phyloP scores from a whole-genome alignment of 306 rosid species.

The Boehmeria nivea region DNA sequence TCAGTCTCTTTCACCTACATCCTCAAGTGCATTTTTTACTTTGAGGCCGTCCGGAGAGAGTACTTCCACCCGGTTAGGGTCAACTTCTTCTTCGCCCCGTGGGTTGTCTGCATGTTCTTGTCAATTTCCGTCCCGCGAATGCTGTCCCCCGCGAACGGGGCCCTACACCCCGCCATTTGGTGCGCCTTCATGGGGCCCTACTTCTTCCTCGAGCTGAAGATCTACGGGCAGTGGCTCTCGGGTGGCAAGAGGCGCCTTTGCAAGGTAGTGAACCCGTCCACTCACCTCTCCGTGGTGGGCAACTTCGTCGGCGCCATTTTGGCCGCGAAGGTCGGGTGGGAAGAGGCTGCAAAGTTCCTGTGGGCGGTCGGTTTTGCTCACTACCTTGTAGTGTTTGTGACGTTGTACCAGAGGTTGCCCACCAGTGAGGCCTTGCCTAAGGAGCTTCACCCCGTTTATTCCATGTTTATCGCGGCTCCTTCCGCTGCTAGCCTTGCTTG shows the following conservation, averaged over 20 bases:
- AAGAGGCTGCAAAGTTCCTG: slow-evolving; percentile 72
- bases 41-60: slow-evolving; percentile 82
- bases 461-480: slow-evolving; percentile 89
- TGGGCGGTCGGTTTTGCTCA: slow-evolving; percentile 91
- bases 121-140: slow-evolving; percentile 49
- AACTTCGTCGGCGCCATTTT: slow-evolving; percentile 83
- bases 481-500: slow-evolving; percentile 82
- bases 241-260: slow-evolving; percentile 76
- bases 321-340: slow-evolving; percentile 74
- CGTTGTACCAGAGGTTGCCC: slow-evolving; percentile 82
- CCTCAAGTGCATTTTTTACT: slow-evolving; percentile 77
- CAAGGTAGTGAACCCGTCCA: slow-evolving; percentile 72
- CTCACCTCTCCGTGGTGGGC: slow-evolving; percentile 79
- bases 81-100: slow-evolving; percentile 87
- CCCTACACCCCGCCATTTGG: slow-evolving; percentile 70
- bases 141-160: slow-evolving; percentile 21
- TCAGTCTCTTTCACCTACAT: slow-evolving; percentile 51
- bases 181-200: slow-evolving; percentile 67
- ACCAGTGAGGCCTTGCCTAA: slow-evolving; percentile 78
- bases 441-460: slow-evolving; percentile 86
- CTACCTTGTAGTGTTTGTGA: slow-evolving; percentile 73
- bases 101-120: slow-evolving; percentile 84
- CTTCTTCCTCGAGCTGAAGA: slow-evolving; percentile 69
- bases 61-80: slow-evolving; percentile 72
- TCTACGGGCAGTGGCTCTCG: slow-evolving; percentile 86